phyloP scores from a whole-genome alignment of 2,329 filamentous ascomycete species.

The Lanzia echinophila region DNA sequence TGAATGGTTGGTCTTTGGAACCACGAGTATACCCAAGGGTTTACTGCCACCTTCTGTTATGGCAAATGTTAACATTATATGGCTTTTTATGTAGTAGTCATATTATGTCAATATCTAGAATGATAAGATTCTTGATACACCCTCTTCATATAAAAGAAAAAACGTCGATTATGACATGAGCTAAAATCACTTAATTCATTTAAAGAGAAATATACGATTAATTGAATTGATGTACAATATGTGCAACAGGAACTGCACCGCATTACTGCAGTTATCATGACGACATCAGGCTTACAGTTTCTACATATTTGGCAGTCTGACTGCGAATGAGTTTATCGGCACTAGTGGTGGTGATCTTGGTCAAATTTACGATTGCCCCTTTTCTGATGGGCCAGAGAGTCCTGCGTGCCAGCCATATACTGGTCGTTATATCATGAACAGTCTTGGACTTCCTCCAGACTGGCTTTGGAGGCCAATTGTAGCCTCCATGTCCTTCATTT shows the following conservation, averaged over 20 bases:
- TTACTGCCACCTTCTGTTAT: neutral
- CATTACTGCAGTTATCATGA: too few species aligned
- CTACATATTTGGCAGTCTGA: conserved; percentile 47
- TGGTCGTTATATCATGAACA: conserved; percentile 44
- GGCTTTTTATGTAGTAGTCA: too few species aligned
- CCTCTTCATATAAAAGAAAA: too few species aligned
- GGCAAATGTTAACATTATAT: too few species aligned
- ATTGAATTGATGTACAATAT: too few species aligned
- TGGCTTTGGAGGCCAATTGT: conserved; percentile 48
- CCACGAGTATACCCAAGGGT: neutral
- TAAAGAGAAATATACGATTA: too few species aligned
- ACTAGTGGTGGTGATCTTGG: conserved; percentile 22
- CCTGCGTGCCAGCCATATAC: conserved; percentile 48
- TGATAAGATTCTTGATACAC: too few species aligned
- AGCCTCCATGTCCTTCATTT: conserved; percentile 36
- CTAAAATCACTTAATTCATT: too few species aligned
- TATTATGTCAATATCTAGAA: too few species aligned
- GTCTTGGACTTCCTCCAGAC: conserved; percentile 42
- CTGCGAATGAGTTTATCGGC: conserved; percentile 47
- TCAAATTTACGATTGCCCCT: conserved; percentile 46
- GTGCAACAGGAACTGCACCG: too few species aligned
- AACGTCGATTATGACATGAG: too few species aligned
- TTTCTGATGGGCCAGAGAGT: conserved; percentile 35
- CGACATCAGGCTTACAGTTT: conserved; percentile 22
- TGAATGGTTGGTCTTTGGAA: conserved; percentile 1